Percentiles rank a stretch among this genome's conserved stretches.
Evolutionary conservation across 2,329 filamentous ascomycete genomes (phyloP).

Genomic region (Penicillium sp.): DNA sequence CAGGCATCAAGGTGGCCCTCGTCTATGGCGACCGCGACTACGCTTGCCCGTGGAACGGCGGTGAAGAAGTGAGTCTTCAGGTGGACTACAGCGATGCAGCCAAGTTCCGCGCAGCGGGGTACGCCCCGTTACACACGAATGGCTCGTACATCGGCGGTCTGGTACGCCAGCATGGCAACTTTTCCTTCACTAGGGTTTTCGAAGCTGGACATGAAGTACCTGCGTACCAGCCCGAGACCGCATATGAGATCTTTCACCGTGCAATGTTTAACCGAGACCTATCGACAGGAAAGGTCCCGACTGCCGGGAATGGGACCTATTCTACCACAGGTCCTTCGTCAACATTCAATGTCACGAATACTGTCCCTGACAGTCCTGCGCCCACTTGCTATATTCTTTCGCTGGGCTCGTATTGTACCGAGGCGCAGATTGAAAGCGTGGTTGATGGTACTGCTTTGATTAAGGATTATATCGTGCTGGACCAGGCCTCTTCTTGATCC

Average conservation of each 20-base stretch:
- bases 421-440: slow-evolving; percentile 50
- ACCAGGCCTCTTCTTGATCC: slow-evolving; percentile 22
- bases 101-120: slow-evolving; percentile 57
- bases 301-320: slow-evolving; percentile 41
- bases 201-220: slow-evolving; percentile 56
- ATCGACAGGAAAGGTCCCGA: slow-evolving; percentile 57
- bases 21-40: slow-evolving; percentile 65
- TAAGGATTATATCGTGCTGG: slow-evolving; percentile 53
- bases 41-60: slow-evolving; percentile 63
- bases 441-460: slow-evolving; percentile 51
- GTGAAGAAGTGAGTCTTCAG: slow-evolving; percentile 56
- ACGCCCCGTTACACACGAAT: slow-evolving; percentile 51
- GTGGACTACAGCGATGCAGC: slow-evolving; percentile 52
- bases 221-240: slow-evolving; percentile 60
- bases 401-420: slow-evolving; percentile 47
- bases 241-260: slow-evolving; percentile 60
- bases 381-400: slow-evolving; percentile 53
- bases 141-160: slow-evolving; percentile 50
- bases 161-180: slow-evolving; percentile 54
- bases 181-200: slow-evolving; percentile 56
- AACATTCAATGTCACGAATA: slow-evolving; percentile 53
- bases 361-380: slow-evolving; percentile 45
- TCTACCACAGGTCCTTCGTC: slow-evolving; percentile 45
- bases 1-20: slow-evolving; percentile 61
- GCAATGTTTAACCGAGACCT: slow-evolving; percentile 58